phyloP scores from a whole-genome alignment of 257 asterid species.

The Fraxinus quadrangulata region DNA sequence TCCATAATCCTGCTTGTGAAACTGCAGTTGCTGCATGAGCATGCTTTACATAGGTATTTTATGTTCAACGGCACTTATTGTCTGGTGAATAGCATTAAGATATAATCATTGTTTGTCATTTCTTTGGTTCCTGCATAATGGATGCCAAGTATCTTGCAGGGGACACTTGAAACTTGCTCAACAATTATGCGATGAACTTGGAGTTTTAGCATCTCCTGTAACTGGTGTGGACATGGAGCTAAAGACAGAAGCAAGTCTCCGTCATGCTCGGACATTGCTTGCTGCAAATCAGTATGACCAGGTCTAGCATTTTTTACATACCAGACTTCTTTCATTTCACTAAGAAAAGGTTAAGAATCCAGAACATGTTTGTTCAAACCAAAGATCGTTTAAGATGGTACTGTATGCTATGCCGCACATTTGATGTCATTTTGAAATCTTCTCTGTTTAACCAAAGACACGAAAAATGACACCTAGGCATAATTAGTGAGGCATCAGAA shows the following conservation, averaged over 20 bases:
- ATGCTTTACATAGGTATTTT: constrained; percentile 74
- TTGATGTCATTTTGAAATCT: not conserved
- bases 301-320: constrained; percentile 38
- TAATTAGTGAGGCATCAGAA: no score
- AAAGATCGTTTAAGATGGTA: not conserved
- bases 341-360: not conserved
- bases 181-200: constrained; percentile 76
- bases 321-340: not conserved
- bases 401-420: not conserved
- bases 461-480: no score
- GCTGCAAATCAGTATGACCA: constrained; percentile 87
- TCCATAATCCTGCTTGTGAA: constrained; percentile 74
- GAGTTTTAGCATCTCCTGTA: constrained; percentile 84
- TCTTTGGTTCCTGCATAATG: constrained; percentile 21
- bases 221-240: constrained; percentile 95
- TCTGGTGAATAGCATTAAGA: constrained; percentile 19
- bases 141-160: constrained; percentile 43
- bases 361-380: not conserved
- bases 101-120: constrained; percentile 20
- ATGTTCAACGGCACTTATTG: constrained; percentile 14
- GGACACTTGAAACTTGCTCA: constrained; percentile 85
- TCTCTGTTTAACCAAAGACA: not conserved
- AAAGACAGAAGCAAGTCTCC: constrained; percentile 81
- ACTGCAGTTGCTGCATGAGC: constrained; percentile 83
- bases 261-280: constrained; percentile 90